phyloP scores from a whole-genome alignment of 495 filamentous ascomycete genomes.

The Aspergillus indologenus region DNA sequence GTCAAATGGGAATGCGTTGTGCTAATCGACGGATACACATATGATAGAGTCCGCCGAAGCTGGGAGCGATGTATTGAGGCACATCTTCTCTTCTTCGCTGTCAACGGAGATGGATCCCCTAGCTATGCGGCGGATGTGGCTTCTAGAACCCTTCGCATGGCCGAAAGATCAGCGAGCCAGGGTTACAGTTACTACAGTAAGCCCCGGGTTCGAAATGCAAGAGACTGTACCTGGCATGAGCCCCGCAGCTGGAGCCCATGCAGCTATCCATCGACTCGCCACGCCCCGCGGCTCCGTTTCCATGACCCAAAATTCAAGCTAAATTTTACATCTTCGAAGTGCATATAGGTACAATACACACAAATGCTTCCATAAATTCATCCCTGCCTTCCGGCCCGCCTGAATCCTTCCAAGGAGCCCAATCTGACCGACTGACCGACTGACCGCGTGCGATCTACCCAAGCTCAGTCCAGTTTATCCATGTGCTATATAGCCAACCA shows the following conservation, averaged over 20 bases:
- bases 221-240: neutral
- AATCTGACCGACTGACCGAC: no score
- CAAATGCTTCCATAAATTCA: neutral
- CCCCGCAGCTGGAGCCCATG: neutral
- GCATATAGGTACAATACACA: neutral
- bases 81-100: neutral
- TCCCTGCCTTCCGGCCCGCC: no score
- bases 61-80: no score
- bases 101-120: neutral
- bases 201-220: neutral
- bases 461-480: neutral
- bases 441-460: neutral
- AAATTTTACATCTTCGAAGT: no score
- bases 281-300: neutral
- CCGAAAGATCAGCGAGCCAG: neutral
- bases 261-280: neutral
- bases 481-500: neutral
- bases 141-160: neutral
- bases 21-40: no score
- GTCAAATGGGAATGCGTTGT: no score
- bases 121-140: no score
- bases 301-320: neutral
- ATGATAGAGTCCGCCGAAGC: no score
- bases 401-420: no score
- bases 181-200: neutral